phyloP scores from a whole-genome alignment of 164 flowering plant species.

The Paratinospora sagittata region DNA sequence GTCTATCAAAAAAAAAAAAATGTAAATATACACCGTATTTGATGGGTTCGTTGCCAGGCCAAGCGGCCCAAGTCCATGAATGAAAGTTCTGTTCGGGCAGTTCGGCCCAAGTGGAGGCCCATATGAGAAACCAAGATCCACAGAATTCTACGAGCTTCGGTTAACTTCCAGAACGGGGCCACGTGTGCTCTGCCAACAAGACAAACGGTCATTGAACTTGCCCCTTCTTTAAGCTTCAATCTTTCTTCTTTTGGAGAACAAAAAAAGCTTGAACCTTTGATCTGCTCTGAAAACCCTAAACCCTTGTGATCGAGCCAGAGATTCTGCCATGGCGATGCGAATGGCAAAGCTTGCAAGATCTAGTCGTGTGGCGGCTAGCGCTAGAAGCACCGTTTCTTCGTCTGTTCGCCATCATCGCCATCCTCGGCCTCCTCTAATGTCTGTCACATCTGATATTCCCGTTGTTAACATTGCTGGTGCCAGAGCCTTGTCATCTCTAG shows the following conservation, averaged over 20 bases:
- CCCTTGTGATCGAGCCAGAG: neutral
- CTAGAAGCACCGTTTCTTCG: conserved; percentile 2
- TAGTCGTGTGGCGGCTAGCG: neutral
- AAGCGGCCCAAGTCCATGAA: too few relatives aligned
- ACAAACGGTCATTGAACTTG: neutral
- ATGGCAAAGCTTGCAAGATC: conserved; percentile 18
- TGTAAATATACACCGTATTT: too few relatives aligned
- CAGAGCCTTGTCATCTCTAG: neutral
- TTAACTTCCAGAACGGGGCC: neutral
- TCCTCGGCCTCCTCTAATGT: neutral
- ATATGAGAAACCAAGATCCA: too few relatives aligned
- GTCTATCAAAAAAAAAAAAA: too few relatives aligned
- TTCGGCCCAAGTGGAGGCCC: too few relatives aligned
- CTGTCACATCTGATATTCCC: conserved; percentile 1
- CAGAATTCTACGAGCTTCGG: too few relatives aligned
- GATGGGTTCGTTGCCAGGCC: too few relatives aligned
- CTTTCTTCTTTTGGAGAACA: neutral
- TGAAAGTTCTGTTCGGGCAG: too few relatives aligned
- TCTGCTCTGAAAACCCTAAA: neutral
- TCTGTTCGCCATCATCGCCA: conserved; percentile 1
- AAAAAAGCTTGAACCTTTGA: too few relatives aligned
- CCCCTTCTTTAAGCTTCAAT: conserved; percentile 5
- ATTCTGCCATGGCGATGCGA: conserved; percentile 12
- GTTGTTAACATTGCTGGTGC: neutral
- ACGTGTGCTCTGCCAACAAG: neutral